Conservation (phyloP, 331 rosid species). For the Saraca asoca region DNA sequence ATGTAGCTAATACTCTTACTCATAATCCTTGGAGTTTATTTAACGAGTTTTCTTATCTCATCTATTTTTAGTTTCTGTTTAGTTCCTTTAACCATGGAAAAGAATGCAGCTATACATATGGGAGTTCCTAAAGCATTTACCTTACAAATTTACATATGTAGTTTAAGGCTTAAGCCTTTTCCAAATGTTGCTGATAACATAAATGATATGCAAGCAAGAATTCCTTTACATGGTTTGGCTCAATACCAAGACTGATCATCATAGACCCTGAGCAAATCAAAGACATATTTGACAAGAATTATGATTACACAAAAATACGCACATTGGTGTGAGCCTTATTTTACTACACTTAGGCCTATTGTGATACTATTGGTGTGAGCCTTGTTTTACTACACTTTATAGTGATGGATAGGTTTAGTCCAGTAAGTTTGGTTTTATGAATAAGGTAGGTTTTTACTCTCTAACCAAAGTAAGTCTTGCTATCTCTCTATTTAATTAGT, state of each 20-base stretch:
- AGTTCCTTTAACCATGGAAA: neutral
- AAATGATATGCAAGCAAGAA: conserved; percentile 37
- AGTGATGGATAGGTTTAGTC: no score
- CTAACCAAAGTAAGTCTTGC: no score
- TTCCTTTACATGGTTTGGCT: conserved; percentile 34
- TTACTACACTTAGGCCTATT: no score
- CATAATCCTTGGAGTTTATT: neutral
- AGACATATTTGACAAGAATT: conserved; percentile 27
- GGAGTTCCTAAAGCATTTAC: neutral
- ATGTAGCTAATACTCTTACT: neutral
- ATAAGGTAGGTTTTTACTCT: no score
- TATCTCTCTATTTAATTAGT: no score
- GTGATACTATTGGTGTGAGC: no score
- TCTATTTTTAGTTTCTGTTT: neutral
- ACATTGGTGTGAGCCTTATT: no score
- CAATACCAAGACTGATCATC: conserved; percentile 41
- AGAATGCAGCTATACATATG: neutral
- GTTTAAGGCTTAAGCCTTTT: neutral
- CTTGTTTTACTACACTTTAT: no score
- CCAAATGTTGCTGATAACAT: neutral
- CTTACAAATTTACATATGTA: neutral
- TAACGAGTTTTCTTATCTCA: neutral
- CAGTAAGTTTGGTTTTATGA: no score
- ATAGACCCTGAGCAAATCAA: conserved; percentile 38
- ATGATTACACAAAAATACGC: conserved; percentile 37